These are phyloP conservation scores for Penicillium antarcticum DNA, from an alignment of 495 filamentous ascomycete species.

Conservation along the genomic window DNA sequence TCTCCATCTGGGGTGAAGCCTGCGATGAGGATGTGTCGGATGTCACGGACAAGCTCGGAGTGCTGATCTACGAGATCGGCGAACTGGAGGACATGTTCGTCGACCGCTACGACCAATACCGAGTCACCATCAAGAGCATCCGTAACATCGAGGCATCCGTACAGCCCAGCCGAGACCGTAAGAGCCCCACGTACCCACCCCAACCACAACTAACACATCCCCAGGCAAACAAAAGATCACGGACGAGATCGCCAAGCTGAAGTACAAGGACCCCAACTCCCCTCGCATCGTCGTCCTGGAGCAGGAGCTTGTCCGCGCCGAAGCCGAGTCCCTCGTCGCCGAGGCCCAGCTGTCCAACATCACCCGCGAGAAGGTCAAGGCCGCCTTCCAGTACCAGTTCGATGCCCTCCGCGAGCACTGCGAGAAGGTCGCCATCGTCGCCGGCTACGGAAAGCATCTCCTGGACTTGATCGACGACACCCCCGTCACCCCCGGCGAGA, in stretches of 20 bases:
- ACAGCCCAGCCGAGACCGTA: slow-evolving; percentile 95
- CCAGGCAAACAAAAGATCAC: slow-evolving; percentile 97
- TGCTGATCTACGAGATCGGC: slow-evolving; percentile 96
- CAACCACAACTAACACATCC: slow-evolving; percentile 6
- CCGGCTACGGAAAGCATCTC: slow-evolving; percentile 94
- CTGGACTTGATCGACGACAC: slow-evolving; percentile 94
- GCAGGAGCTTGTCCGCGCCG: slow-evolving; percentile 96
- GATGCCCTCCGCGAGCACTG: slow-evolving; percentile 96
- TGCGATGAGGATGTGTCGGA: slow-evolving; percentile 98
- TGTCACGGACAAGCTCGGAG: slow-evolving; percentile 97
- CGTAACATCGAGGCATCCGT: slow-evolving; percentile 98
- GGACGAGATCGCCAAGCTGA: slow-evolving; percentile 96
- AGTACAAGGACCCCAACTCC: slow-evolving; percentile 99
- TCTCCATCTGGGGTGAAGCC: slow-evolving; percentile 95
- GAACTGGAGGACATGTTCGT: slow-evolving; percentile 98
- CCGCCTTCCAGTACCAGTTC: slow-evolving; percentile 97
- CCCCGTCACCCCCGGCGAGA: slow-evolving; percentile 95
- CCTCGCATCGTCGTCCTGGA: slow-evolving; percentile 96
- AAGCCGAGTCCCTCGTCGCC: slow-evolving; percentile 95
- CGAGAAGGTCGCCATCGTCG: slow-evolving; percentile 97
- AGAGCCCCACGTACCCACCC: slow-evolving; percentile 22
- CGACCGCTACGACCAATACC: slow-evolving; percentile 98
- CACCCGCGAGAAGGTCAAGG: slow-evolving; percentile 98
- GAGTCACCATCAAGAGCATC: slow-evolving; percentile 98
- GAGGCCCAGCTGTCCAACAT: slow-evolving; percentile 99